Conservation (phyloP, 2,329 filamentous ascomycete genomes). For the Ceratocystiopsis sp. region DNA sequence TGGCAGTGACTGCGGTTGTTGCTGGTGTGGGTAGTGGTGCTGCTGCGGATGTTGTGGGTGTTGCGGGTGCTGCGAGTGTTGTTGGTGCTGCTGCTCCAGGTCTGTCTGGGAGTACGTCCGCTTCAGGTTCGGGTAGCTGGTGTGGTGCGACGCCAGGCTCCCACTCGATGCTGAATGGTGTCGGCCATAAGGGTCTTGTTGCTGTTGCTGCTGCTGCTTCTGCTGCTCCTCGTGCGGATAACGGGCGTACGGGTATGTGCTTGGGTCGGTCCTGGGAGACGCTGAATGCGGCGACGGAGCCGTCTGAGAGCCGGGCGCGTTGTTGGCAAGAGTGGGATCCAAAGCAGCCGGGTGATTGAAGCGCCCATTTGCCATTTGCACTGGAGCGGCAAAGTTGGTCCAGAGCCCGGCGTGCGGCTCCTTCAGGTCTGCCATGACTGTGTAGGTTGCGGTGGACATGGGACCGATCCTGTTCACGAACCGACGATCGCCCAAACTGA, state of each 20-base stretch:
- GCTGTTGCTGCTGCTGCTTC: no score
- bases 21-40: neutral
- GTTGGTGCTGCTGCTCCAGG: slow-evolving; percentile 13
- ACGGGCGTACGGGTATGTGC: slow-evolving; percentile 33
- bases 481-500: neutral
- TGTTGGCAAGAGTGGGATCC: slow-evolving; percentile 29
- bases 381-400: slow-evolving; percentile 38
- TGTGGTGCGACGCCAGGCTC: slow-evolving; percentile 29
- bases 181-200: slow-evolving; percentile 31
- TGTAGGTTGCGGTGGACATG: slow-evolving; percentile 46
- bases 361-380: slow-evolving; percentile 33
- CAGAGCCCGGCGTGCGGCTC: slow-evolving; percentile 40
- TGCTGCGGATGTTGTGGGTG: neutral
- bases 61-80: slow-evolving; percentile 1
- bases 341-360: slow-evolving; percentile 27
- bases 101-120: slow-evolving; percentile 39
- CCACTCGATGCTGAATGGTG: slow-evolving; percentile 16
- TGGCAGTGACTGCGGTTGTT: neutral
- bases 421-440: slow-evolving; percentile 48
- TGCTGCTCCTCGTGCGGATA: slow-evolving; percentile 33
- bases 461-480: slow-evolving; percentile 14
- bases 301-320: slow-evolving; percentile 15
- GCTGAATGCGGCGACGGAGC: slow-evolving; percentile 25
- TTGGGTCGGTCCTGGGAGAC: slow-evolving; percentile 31
- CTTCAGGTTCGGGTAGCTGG: slow-evolving; percentile 36